These are phyloP conservation scores for Golubevia sp. DNA, from an alignment of 1,284 basidiomycete genomes.

Conservation along the genomic window DNA sequence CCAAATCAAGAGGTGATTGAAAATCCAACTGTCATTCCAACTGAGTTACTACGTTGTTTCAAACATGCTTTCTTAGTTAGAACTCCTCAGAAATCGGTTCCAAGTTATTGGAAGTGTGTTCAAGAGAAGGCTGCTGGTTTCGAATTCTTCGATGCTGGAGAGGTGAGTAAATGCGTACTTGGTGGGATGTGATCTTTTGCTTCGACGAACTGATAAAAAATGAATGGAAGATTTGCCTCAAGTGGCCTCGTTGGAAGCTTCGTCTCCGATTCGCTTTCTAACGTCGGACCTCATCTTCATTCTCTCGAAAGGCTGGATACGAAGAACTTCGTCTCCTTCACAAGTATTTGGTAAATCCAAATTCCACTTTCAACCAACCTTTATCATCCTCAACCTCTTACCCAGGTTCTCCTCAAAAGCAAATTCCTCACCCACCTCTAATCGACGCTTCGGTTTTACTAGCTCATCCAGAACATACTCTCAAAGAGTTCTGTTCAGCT, in stretches of 20 bases:
- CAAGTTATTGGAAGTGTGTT: conserved; percentile 52
- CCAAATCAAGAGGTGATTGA: conserved; percentile 10
- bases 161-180: conserved; percentile 27
- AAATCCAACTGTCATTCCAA: conserved; percentile 58
- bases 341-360: conserved; percentile 47
- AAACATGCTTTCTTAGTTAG: conserved; percentile 55
- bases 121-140: conserved; percentile 51
- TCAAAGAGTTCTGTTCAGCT: conserved; percentile 38
- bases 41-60: conserved; percentile 41
- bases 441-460: conserved; percentile 43
- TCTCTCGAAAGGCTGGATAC: too few species aligned
- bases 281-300: neutral
- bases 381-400: conserved; percentile 1
- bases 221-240: too few species aligned
- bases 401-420: conserved; percentile 15
- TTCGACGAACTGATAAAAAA: conserved; percentile 34
- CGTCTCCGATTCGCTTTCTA: too few species aligned
- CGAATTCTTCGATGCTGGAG: conserved; percentile 50
- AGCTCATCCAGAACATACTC: conserved; percentile 33
- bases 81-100: conserved; percentile 49
- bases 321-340: conserved; percentile 23
- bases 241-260: too few species aligned
- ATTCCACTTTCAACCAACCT: conserved; percentile 41
- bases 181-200: neutral
- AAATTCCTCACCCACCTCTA: conserved; percentile 41